These are phyloP conservation scores for Rosa lucieae DNA, from an alignment of 306 rosid species.

Conservation along the genomic window DNA sequence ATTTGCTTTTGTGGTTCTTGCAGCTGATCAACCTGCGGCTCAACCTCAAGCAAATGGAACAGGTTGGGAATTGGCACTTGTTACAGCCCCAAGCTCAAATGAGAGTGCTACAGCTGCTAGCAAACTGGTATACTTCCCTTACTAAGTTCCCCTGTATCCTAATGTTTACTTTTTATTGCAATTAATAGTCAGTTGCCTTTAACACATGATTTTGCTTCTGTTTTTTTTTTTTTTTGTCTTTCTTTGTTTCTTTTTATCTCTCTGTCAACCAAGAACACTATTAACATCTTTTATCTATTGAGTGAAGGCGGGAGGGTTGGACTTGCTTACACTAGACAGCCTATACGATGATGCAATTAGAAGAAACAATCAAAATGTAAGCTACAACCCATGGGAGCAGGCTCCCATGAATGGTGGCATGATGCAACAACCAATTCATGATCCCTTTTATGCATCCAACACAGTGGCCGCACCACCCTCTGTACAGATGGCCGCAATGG, in stretches of 20 bases:
- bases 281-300: conserved; percentile 11
- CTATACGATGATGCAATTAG: conserved; percentile 91
- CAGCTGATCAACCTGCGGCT: conserved; percentile 73
- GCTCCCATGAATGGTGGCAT: conserved; percentile 48
- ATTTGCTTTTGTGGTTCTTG: conserved; percentile 21
- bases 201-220: neutral
- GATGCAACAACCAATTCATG: conserved; percentile 70
- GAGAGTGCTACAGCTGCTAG: conserved; percentile 74
- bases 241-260: neutral
- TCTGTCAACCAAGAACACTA: neutral
- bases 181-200: no score
- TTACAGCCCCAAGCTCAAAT: conserved; percentile 92
- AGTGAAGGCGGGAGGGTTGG: conserved; percentile 90
- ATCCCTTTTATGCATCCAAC: conserved; percentile 78
- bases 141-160: neutral
- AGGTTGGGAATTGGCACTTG: conserved; percentile 99
- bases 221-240: neutral
- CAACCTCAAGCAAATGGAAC: conserved; percentile 65
- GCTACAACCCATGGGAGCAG: conserved; percentile 98
- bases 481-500: conserved; percentile 91
- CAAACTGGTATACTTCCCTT: conserved; percentile 63
- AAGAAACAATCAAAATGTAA: conserved; percentile 78
- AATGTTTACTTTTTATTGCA: neutral
- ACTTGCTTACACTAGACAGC: conserved; percentile 93
- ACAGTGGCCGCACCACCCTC: conserved; percentile 72